A percentile compares a stretch with the other conserved stretches of the same genome.
These are phyloP conservation scores for Citrus cavaleriei DNA, from an alignment of 345 rosid genomes.

Conservation along the genomic window DNA sequence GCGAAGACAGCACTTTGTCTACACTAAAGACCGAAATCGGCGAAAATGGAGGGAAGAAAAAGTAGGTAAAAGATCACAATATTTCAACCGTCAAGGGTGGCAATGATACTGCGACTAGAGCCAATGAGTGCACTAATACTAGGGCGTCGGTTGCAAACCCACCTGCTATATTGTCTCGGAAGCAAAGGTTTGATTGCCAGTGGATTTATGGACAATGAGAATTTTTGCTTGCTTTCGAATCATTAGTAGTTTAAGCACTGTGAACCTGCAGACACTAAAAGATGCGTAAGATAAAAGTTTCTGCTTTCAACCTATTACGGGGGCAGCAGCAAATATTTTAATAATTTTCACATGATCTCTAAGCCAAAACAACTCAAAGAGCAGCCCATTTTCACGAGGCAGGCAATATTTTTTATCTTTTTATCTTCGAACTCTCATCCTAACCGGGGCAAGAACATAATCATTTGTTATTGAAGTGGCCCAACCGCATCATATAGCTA, in stretches of 20 bases:
- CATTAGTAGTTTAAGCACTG: background rate
- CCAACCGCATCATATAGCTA: background rate
- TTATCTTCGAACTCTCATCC: too few species aligned
- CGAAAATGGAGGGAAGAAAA: background rate
- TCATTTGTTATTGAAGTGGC: background rate
- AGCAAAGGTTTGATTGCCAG: background rate
- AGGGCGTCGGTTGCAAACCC: background rate
- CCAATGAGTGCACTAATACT: background rate
- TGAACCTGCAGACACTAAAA: background rate
- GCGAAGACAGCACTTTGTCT: background rate
- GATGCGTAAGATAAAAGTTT: background rate
- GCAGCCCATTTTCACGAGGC: background rate
- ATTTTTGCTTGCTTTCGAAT: background rate
- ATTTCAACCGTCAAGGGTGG: background rate
- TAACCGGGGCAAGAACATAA: too few species aligned
- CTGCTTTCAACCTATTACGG: background rate
- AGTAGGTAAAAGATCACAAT: background rate
- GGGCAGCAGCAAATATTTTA: background rate
- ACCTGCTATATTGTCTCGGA: background rate
- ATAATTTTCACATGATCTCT: background rate
- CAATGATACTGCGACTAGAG: background rate
- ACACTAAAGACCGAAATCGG: background rate
- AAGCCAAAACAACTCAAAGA: background rate
- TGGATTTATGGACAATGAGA: background rate
- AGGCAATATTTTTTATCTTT: background rate